A percentile compares a stretch with the other conserved stretches of the same genome.
These are phyloP conservation scores for Peniophora sp. DNA, from an alignment of 1,284 basidiomycete species.

Conservation along the genomic window DNA sequence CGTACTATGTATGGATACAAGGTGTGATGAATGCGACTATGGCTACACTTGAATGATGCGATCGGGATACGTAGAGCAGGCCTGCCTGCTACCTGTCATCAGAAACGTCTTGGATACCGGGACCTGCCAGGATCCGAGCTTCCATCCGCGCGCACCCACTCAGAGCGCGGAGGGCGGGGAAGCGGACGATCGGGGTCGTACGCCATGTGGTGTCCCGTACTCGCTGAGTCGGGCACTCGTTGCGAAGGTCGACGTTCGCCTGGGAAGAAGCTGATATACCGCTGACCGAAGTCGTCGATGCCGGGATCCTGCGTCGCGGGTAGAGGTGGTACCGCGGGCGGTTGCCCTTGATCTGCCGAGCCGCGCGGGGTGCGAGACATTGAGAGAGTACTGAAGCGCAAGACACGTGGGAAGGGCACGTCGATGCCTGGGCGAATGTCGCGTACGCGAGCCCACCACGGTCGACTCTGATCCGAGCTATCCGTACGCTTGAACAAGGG, in stretches of 20 bases:
- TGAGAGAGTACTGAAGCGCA: conserved; percentile 1
- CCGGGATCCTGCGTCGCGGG: background rate
- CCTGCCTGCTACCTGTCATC: background rate
- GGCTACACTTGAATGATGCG: background rate
- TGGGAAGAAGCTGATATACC: background rate
- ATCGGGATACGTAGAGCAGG: background rate
- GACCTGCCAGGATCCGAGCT: background rate
- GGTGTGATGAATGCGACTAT: background rate
- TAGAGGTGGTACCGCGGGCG: no score
- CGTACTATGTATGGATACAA: background rate
- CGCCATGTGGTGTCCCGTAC: conserved; percentile 12
- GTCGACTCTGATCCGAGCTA: conserved; percentile 6
- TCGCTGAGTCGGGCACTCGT: background rate
- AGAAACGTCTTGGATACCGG: background rate
- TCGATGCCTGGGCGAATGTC: conserved; percentile 12
- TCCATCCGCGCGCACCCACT: conserved; percentile 49
- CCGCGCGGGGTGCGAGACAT: background rate
- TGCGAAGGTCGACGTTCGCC: background rate
- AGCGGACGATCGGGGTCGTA: conserved; percentile 49
- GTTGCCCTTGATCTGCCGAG: background rate
- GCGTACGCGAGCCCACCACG: conserved; percentile 14
- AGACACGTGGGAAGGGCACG: conserved; percentile 8
- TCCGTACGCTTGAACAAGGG: background rate
- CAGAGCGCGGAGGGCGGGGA: conserved; percentile 36
- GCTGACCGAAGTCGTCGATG: background rate